Conservation (phyloP, 805 yeast species). For the Suhomyces kilbournensis region DNA sequence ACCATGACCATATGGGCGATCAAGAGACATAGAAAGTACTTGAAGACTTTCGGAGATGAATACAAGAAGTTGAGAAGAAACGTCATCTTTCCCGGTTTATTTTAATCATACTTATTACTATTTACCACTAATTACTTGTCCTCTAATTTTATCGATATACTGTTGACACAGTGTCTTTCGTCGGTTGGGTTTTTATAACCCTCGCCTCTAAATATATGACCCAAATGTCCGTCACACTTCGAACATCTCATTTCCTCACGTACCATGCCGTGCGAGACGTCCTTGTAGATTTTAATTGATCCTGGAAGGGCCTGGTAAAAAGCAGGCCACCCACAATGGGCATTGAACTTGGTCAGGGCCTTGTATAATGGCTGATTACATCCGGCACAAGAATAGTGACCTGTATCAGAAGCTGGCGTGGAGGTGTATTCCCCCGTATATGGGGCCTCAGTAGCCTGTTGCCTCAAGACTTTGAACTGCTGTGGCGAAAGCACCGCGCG, state of each 20-base stretch:
- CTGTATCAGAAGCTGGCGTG: constrained; percentile 50
- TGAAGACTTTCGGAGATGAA: constrained; percentile 66
- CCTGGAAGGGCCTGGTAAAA: constrained; percentile 89
- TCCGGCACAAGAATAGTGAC: constrained; percentile 81
- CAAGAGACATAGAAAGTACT: constrained; percentile 72
- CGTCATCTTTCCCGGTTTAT: constrained; percentile 72
- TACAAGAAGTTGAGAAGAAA: constrained; percentile 75
- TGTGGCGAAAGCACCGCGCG: constrained; percentile 68
- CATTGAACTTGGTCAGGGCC: constrained; percentile 76
- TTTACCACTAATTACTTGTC: background rate
- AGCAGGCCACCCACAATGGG: constrained; percentile 99
- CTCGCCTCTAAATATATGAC: constrained; percentile 93
- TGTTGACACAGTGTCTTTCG: constrained; percentile 93
- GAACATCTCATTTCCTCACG: constrained; percentile 89
- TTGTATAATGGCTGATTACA: constrained; percentile 78
- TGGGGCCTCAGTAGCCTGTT: constrained; percentile 71
- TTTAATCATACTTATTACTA: constrained; percentile 27
- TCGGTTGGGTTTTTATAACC: constrained; percentile 87
- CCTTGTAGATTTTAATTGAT: constrained; percentile 60
- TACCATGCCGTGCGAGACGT: constrained; percentile 67
- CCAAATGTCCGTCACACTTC: constrained; percentile 90
- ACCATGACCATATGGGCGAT: constrained; percentile 95
- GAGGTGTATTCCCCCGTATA: constrained; percentile 57
- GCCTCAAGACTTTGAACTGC: constrained; percentile 75
- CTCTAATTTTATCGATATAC: constrained; percentile 69